Evolutionary conservation across 805 yeast species (phyloP), one percentile per base, ranked within the genome.

Genomic region (Candida wancherniae): DNA sequence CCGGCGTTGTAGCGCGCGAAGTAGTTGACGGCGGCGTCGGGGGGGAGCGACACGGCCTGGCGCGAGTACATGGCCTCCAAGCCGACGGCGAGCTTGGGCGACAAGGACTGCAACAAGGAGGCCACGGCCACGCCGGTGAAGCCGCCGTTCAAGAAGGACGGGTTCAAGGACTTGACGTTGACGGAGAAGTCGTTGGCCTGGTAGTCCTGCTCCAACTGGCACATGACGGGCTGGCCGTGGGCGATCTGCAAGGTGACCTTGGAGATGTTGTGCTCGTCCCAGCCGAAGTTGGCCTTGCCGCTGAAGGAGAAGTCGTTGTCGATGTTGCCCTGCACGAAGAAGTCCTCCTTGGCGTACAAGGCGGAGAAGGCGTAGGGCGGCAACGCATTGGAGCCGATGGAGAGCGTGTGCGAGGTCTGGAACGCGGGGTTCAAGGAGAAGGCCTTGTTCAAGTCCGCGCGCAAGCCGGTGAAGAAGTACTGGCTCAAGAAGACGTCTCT

Each of bases 391-490:
- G 94, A 82, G 28, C 97, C 97, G 46, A 85, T 69, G 22, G 94
- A 73, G 55, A 92, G 82, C 39, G 95, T 81, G 59, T 92, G 98
- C 42, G 95, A 82, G 37, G 94, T 84, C 72, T 92, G 97, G 81
- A 92, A 92, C 37, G 85, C 88, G 36, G 98, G 98, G 63, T 79
- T 80, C 73, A 88, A 73, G 43, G 83, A 67, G 55, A 92, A 86
- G 9, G 88, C 85, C 72, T 90, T 90, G 67, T 85, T 84, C 50
- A 92, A 75, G 61, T 92, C 98, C 36, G 97, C 98, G 58, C 95
- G 83, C 53, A 92, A 73, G 37, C 98, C 98, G 22, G 95, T 81
- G 73, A 90, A 90, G 62, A 81, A 79, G 67, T 84, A 84, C 57
- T 87, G 94, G 54, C 75, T 77, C 50, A 87, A 72, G 57, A 92